Percentiles rank a stretch among this genome's conserved stretches.
Conservation (phyloP, 2,329 filamentous ascomycete genomes). For the Botrytis fabae region DNA sequence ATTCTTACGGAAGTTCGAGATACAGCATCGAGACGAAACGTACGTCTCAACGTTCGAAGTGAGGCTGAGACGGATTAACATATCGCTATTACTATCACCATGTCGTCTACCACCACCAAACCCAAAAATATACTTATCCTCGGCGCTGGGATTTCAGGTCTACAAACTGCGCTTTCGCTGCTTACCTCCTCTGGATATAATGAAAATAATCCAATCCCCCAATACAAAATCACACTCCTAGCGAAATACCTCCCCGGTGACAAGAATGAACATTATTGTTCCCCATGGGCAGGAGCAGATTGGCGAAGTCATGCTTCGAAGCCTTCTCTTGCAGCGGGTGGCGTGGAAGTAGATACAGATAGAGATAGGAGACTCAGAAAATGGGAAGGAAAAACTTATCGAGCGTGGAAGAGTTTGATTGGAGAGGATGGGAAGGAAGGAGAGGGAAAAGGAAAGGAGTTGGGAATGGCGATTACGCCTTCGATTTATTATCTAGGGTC, state of each 20-base stretch:
- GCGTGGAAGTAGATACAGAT: background rate
- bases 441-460: background rate
- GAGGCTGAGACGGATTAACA: no score
- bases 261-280: background rate
- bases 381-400: background rate
- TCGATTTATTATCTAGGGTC: background rate
- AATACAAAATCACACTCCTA: background rate
- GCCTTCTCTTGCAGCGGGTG: no score
- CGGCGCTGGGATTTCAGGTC: conserved; percentile 49
- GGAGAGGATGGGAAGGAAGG: background rate
- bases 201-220: background rate
- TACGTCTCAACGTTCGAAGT: no score
- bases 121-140: conserved; percentile 30
- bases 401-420: background rate
- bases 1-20: no score
- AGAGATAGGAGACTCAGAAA: background rate
- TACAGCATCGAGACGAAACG: no score
- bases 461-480: background rate
- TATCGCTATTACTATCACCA: no score
- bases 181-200: background rate
- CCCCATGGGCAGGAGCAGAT: conserved; percentile 2
- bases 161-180: conserved; percentile 41
- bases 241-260: background rate
- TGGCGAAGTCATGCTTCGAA: conserved; percentile 1
- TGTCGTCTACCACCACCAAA: background rate